These are phyloP conservation scores for Mitragyna speciosa DNA, from an alignment of 257 asterid genomes.

Conservation along the genomic window DNA sequence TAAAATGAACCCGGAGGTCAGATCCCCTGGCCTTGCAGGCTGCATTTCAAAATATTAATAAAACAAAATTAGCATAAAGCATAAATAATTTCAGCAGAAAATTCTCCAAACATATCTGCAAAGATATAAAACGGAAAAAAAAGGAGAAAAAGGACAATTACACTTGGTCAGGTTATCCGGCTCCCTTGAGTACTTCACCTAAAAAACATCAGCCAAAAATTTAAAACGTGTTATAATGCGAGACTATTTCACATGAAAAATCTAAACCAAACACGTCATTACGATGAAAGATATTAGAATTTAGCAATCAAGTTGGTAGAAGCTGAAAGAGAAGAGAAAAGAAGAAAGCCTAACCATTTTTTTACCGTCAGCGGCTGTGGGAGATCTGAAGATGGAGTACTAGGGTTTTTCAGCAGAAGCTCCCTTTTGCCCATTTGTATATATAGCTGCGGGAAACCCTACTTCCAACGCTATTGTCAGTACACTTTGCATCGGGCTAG, in stretches of 20 bases:
- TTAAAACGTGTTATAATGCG: not conserved
- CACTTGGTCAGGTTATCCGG: conserved; percentile 74
- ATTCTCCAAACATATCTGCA: not conserved
- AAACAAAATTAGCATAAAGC: not conserved
- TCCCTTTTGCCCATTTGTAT: not conserved
- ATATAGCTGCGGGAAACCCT: not conserved
- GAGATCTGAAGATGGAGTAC: not conserved
- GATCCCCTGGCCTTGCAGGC: conserved; percentile 89
- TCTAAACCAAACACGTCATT: not conserved
- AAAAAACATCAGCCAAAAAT: not conserved
- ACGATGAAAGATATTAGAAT: not conserved
- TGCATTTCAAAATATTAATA: conserved; percentile 27
- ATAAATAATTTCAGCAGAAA: not conserved
- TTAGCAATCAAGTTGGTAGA: not conserved
- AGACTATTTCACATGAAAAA: not conserved
- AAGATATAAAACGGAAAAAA: not conserved
- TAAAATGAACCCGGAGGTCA: conserved; percentile 72
- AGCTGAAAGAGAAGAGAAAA: not conserved
- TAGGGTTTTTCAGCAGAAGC: not conserved
- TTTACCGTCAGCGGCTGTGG: conserved; percentile 11
- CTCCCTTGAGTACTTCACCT: conserved; percentile 83
- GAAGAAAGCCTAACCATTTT: conserved; percentile 7
- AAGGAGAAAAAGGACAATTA: conserved; percentile 10
- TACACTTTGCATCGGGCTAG: too few relatives aligned
- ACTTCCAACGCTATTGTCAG: not conserved